Base-by-base conservation (phyloP, 2,329 filamentous ascomycete species). In the Aspergillus fumigatus region DNA sequence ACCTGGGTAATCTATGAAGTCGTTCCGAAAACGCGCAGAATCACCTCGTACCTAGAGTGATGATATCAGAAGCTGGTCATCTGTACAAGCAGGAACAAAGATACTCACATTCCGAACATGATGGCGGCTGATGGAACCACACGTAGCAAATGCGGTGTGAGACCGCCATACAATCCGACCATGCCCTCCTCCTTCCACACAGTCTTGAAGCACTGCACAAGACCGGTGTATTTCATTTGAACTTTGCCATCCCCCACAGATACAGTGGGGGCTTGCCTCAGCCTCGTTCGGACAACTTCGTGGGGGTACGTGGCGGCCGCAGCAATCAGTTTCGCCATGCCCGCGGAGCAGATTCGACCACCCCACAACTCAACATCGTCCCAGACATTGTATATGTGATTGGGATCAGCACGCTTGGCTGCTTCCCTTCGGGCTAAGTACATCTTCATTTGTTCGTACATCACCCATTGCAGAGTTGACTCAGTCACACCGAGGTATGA, bases 91-190 rank as follows among this genome's bases (percentile, higher is more conserved):
- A 41, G 51, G 25, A 55, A 38, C 40, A 21, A 35, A 40, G 19
- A 40, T 53, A 62, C 68, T 70, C 80, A 96, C 80, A 94, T 94
- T 74, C 91, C 92, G 73, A 97, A 96, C 89, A 96, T 97, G 73
- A 97, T 96, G 64, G 90, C 92, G 7, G 93, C 92, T 65, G 89
- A 94, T 1, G 93, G 93, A 5, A 97, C 92, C 6, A 92, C 92
- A 59, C 92, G 84, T 75, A 97, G 84, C 67, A 97, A 84, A 71
- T 97, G 93, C 49, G 93, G 92, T 14, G 92, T 95, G 67, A 97
- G 80, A 19, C 92, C 92, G 55, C 93, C 92, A 70, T 97, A 97
- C 59, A 97, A 79, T 32, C 88, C 89, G 49, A 87, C 84, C 74
- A 96, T 81, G 50, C 92, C 91, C 73, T 97, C 93, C 68, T 97